phyloP scores from a whole-genome alignment of 257 asterid species.

The Petrea volubilis region DNA sequence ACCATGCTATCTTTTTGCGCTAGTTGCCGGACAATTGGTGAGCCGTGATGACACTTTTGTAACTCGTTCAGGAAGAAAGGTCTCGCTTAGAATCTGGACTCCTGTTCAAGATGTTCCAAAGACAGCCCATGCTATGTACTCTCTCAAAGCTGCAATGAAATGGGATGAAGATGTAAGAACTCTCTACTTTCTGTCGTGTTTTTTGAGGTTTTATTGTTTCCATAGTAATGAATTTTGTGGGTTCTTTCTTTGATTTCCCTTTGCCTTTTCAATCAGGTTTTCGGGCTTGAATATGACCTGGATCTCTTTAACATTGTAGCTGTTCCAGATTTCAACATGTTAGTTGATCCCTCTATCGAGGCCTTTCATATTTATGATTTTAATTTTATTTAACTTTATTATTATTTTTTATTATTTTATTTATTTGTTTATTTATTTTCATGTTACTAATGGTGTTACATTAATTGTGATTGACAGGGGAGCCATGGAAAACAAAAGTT shows the following conservation, averaged over 20 bases:
- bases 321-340: slow-evolving; percentile 95
- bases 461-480: slow-evolving; percentile 67
- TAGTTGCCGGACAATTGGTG: slow-evolving; percentile 92
- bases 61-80: slow-evolving; percentile 84
- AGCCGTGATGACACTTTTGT: slow-evolving; percentile 82
- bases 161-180: slow-evolving; percentile 95
- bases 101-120: slow-evolving; percentile 89
- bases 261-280: slow-evolving; percentile 56
- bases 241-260: background rate
- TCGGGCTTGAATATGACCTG: slow-evolving; percentile 94
- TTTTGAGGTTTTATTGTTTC: slow-evolving; percentile 9
- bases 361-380: slow-evolving; percentile 11
- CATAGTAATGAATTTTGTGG: background rate
- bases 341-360: slow-evolving; percentile 34
- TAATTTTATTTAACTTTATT: too few species aligned
- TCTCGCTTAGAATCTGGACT: slow-evolving; percentile 86
- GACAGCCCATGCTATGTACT: slow-evolving; percentile 95
- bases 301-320: slow-evolving; percentile 96
- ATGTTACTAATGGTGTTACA: background rate
- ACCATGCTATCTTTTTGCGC: slow-evolving; percentile 95
- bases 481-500: slow-evolving; percentile 99
- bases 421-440: too few species aligned
- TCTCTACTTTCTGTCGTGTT: slow-evolving; percentile 14
- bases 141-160: slow-evolving; percentile 95
- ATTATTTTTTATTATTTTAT: too few species aligned